Evolutionary conservation across 225 moss, liverwort and hornwort genomes (phyloP).

Genomic region (Rhytidiadelphus loreus): DNA sequence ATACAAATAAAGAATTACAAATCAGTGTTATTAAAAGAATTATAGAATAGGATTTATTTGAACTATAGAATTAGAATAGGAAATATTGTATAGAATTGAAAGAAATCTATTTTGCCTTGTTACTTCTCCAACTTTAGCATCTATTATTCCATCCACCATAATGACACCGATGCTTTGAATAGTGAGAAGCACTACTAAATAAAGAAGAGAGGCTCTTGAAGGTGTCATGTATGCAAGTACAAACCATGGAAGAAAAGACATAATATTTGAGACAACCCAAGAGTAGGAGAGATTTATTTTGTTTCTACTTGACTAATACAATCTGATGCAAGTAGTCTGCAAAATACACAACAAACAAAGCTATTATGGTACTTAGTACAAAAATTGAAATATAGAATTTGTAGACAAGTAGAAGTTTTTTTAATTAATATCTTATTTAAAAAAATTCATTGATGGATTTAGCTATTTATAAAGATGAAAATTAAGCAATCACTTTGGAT

Average conservation of each 20-base stretch:
- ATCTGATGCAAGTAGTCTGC: neutral
- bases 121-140: neutral
- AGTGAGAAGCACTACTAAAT: constrained; percentile 8
- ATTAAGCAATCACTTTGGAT: neutral
- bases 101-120: neutral
- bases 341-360: neutral
- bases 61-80: neutral
- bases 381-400: neutral
- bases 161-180: neutral
- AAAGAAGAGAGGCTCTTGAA: neutral
- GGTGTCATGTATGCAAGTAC: neutral
- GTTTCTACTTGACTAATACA: neutral
- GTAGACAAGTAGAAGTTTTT: neutral
- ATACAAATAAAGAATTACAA: neutral
- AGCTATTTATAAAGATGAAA: neutral
- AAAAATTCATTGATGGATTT: neutral
- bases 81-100: neutral
- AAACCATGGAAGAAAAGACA: constrained; percentile 5
- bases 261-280: neutral
- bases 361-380: neutral
- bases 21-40: neutral
- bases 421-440: neutral
- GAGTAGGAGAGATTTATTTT: neutral
- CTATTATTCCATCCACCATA: constrained; percentile 2
- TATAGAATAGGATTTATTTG: neutral